Conservation (phyloP, 23 red algal species). For the Gracilaria gracilis region DNA sequence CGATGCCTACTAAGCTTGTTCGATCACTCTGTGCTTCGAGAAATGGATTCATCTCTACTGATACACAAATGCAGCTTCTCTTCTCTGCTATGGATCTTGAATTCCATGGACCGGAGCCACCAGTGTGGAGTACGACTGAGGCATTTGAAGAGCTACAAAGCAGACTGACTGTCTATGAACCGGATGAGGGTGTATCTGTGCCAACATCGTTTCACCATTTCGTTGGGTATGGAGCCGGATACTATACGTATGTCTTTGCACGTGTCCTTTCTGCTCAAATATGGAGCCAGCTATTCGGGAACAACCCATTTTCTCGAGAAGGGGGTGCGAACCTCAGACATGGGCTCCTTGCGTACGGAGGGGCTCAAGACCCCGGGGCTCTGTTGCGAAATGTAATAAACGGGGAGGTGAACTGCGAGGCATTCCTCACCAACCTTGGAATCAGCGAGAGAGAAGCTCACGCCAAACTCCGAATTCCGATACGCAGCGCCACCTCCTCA, state of each 20-base stretch:
- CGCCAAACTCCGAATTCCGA: slow-evolving; percentile 1
- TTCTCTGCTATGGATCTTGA: slow-evolving; percentile 68
- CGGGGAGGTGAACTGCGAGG: slow-evolving; percentile 50
- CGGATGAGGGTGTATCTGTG: slow-evolving; percentile 43
- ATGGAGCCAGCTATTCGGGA: slow-evolving; percentile 63
- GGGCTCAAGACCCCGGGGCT: slow-evolving; percentile 31
- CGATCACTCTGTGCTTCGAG: slow-evolving; percentile 60
- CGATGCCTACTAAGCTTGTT: slow-evolving; percentile 60
- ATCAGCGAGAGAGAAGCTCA: slow-evolving; percentile 40
- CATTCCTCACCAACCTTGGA: slow-evolving; percentile 31
- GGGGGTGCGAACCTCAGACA: slow-evolving; percentile 47
- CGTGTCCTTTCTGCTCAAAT: slow-evolving; percentile 70
- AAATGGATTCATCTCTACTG: slow-evolving; percentile 61
- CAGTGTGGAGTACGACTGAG: slow-evolving; percentile 13
- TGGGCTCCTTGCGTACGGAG: slow-evolving; percentile 60
- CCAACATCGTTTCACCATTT: slow-evolving; percentile 77
- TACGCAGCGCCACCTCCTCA: background rate
- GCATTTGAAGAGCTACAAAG: slow-evolving; percentile 40
- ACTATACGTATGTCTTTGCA: slow-evolving; percentile 83
- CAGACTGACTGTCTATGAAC: slow-evolving; percentile 37
- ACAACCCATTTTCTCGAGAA: slow-evolving; percentile 67
- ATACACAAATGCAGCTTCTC: slow-evolving; percentile 65
- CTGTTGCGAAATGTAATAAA: slow-evolving; percentile 35
- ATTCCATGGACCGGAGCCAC: slow-evolving; percentile 66
- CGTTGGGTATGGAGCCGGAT: slow-evolving; percentile 79